Evolutionary conservation across 805 yeast genomes (phyloP).

Genomic region (Candida yuanshanica): DNA sequence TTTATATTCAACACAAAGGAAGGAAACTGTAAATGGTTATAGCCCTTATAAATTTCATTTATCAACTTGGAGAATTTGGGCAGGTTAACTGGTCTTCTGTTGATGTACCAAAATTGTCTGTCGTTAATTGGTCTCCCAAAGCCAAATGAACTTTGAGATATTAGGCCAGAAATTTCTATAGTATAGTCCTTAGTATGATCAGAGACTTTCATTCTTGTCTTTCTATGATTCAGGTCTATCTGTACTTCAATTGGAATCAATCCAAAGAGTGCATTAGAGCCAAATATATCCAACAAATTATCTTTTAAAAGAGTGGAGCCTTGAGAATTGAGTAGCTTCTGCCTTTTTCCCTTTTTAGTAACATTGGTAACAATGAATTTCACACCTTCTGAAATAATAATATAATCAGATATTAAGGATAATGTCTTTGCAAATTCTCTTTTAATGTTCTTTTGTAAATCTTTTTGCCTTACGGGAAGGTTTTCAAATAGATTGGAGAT

Average conservation of each 20-base stretch:
- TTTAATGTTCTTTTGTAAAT: slow-evolving; percentile 59
- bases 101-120: slow-evolving; percentile 70
- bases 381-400: slow-evolving; percentile 52
- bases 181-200: slow-evolving; percentile 22
- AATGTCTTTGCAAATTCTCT: slow-evolving; percentile 72
- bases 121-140: slow-evolving; percentile 67
- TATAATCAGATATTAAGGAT: slow-evolving; percentile 54
- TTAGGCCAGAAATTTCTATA: slow-evolving; percentile 46
- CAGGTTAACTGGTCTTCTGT: slow-evolving; percentile 66
- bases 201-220: slow-evolving; percentile 11
- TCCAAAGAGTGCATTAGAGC: slow-evolving; percentile 57
- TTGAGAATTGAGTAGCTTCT: slow-evolving; percentile 51
- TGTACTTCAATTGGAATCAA: slow-evolving; percentile 43
- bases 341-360: slow-evolving; percentile 41
- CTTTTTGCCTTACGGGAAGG: slow-evolving; percentile 79
- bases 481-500: slow-evolving; percentile 56
- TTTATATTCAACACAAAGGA: slow-evolving; percentile 56
- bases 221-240: slow-evolving; percentile 30
- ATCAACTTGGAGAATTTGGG: slow-evolving; percentile 51
- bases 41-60: slow-evolving; percentile 68
- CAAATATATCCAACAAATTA: slow-evolving; percentile 65
- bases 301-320: slow-evolving; percentile 43
- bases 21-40: slow-evolving; percentile 71
- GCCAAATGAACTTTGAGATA: slow-evolving; percentile 78
- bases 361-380: slow-evolving; percentile 58